These are phyloP conservation scores for Aegilops sharonensis DNA, from an alignment of 176 grass and related monocot genomes.

Conservation along the genomic window DNA sequence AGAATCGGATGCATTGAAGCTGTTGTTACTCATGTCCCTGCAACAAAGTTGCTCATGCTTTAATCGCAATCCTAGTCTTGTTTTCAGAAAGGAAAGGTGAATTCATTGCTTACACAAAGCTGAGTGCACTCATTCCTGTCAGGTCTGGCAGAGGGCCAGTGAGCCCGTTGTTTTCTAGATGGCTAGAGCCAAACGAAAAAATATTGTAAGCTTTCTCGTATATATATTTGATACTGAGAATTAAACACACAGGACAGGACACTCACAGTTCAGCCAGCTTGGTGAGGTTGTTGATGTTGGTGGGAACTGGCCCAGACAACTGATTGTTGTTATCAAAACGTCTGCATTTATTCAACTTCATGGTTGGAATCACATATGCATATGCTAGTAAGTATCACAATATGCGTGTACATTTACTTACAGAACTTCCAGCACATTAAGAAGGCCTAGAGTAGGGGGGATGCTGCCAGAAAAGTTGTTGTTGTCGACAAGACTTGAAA, in stretches of 20 bases:
- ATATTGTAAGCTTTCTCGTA: slow-evolving; percentile 1
- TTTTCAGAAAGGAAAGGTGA: neutral
- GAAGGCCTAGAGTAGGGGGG: slow-evolving; percentile 60
- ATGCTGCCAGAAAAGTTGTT: slow-evolving; percentile 75
- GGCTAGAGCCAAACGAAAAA: slow-evolving; percentile 44
- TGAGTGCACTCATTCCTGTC: slow-evolving; percentile 64
- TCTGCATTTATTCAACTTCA: slow-evolving; percentile 22
- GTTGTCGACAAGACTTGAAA: slow-evolving; percentile 77
- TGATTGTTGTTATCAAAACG: slow-evolving; percentile 62
- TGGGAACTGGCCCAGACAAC: slow-evolving; percentile 57
- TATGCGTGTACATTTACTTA: slow-evolving; percentile 39
- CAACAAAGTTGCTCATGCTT: neutral
- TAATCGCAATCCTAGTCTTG: neutral
- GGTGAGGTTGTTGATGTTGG: slow-evolving; percentile 71
- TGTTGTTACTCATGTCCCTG: slow-evolving; percentile 92
- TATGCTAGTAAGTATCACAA: neutral
- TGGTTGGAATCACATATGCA: neutral
- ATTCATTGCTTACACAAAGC: slow-evolving; percentile 68
- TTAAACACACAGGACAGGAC: neutral
- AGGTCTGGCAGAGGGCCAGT: slow-evolving; percentile 68
- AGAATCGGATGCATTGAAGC: slow-evolving; percentile 57
- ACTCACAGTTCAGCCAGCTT: slow-evolving; percentile 77
- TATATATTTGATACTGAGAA: neutral
- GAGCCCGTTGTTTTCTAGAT: slow-evolving; percentile 63
- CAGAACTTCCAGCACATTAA: slow-evolving; percentile 61